These are phyloP conservation scores for Fraxinus latifolia DNA, from an alignment of 305 asterid species.

Conservation along the genomic window DNA sequence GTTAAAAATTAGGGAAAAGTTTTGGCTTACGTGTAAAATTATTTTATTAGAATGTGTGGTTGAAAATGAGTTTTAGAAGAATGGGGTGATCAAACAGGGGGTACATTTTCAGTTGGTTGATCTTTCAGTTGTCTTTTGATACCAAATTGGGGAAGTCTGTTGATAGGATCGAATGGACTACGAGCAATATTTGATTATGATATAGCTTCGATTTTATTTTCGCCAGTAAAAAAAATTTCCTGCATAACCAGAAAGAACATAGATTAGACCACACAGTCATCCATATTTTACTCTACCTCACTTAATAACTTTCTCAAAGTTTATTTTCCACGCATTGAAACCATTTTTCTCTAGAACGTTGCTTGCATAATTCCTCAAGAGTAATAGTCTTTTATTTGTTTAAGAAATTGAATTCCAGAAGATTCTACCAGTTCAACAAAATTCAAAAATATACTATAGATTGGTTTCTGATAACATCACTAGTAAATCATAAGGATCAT, in stretches of 20 bases:
- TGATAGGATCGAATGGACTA: background rate
- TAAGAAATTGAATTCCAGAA: slow-evolving; percentile 2
- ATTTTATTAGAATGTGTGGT: background rate
- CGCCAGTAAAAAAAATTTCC: background rate
- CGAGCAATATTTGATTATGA: background rate
- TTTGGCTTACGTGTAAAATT: background rate
- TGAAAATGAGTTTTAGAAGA: background rate
- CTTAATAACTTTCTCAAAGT: background rate
- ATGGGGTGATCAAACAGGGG: background rate
- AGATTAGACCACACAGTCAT: background rate
- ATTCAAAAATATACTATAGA: background rate
- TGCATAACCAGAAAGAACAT: background rate
- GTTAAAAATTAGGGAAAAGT: background rate
- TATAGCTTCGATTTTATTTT: background rate
- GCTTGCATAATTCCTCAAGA: background rate
- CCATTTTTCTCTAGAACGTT: background rate
- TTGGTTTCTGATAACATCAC: background rate
- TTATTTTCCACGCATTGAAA: background rate
- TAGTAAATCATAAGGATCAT: background rate
- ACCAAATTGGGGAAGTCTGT: background rate
- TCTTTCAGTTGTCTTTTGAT: background rate
- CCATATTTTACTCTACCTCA: background rate
- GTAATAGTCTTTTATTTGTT: background rate
- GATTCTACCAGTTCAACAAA: background rate
- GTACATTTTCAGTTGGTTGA: background rate